Conservation (phyloP, 2,329 filamentous ascomycete species). For the Xylaria digitata region DNA sequence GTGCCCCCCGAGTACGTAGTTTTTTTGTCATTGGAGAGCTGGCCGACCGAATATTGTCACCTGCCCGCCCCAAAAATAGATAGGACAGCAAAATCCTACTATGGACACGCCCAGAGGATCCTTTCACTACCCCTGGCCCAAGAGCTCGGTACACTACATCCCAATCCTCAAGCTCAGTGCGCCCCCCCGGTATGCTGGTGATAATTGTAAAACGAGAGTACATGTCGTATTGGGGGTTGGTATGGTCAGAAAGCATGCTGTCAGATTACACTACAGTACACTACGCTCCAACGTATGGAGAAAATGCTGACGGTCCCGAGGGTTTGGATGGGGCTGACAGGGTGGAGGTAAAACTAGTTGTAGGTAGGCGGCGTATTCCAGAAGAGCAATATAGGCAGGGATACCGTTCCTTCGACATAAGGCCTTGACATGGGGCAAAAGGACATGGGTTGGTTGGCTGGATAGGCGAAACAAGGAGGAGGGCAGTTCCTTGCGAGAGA, state of each 20-base stretch:
- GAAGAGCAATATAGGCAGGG: conserved; percentile 22
- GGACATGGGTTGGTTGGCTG: background rate
- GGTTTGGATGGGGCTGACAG: conserved; percentile 33
- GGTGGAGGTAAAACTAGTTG: conserved; percentile 22
- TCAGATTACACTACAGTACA: conserved; percentile 2
- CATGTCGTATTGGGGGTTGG: background rate
- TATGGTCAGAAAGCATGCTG: background rate
- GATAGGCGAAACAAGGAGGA: background rate
- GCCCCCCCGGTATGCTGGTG: background rate
- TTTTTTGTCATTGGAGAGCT: conserved; percentile 4
- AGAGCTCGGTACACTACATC: background rate
- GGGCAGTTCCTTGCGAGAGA: conserved; percentile 20
- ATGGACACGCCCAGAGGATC: background rate
- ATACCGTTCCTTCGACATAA: conserved; percentile 21
- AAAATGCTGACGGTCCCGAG: conserved; percentile 36
- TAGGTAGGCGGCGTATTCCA: conserved; percentile 8
- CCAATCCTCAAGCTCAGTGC: background rate
- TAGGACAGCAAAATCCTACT: too few relatives aligned
- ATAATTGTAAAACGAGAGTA: too few relatives aligned
- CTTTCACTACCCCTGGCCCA: background rate
- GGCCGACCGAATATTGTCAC: background rate
- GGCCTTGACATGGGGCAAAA: conserved; percentile 12
- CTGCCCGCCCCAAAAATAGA: too few relatives aligned
- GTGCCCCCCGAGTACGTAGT: background rate
- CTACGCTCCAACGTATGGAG: background rate